A percentile compares a stretch with the other conserved stretches of the same genome.
Evolutionary conservation across 2,329 filamentous ascomycete species (phyloP).

Genomic region (Scytalidium sp.): DNA sequence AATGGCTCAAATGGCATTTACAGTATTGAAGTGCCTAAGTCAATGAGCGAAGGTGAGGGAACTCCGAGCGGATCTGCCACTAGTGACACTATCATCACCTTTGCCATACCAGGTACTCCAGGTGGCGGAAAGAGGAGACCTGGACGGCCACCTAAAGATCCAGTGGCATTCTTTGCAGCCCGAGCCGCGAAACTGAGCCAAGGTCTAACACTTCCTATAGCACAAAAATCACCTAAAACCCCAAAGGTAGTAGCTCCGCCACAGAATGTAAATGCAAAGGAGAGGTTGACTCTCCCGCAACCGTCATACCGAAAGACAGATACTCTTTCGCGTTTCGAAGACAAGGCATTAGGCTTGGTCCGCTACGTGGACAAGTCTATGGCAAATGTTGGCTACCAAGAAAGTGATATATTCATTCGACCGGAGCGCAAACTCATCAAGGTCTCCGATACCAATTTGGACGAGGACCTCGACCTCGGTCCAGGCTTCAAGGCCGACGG

Average conservation of each 20-base stretch:
- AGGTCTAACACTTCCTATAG: slow-evolving; percentile 13
- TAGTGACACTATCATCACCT: slow-evolving; percentile 16
- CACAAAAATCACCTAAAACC: slow-evolving; percentile 44
- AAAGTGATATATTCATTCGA: slow-evolving; percentile 83
- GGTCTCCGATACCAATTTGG: slow-evolving; percentile 54
- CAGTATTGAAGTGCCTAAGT: slow-evolving; percentile 15
- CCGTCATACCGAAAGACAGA: slow-evolving; percentile 75
- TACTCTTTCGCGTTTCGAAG: slow-evolving; percentile 77
- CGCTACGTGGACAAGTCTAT: slow-evolving; percentile 95
- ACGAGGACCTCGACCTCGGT: slow-evolving; percentile 54
- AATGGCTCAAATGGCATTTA: slow-evolving; percentile 32
- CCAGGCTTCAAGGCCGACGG: slow-evolving; percentile 50
- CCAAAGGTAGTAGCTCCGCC: slow-evolving; percentile 67
- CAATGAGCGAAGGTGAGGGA: slow-evolving; percentile 20
- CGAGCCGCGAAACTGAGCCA: slow-evolving; percentile 34
- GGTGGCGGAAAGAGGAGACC: slow-evolving; percentile 52
- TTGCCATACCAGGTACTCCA: slow-evolving; percentile 32
- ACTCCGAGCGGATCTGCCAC: slow-evolving; percentile 19
- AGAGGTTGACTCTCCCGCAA: slow-evolving; percentile 73
- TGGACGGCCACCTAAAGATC: slow-evolving; percentile 62
- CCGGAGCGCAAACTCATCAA: slow-evolving; percentile 71
- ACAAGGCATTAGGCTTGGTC: slow-evolving; percentile 78
- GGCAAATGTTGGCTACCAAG: slow-evolving; percentile 94
- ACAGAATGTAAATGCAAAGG: slow-evolving; percentile 75
- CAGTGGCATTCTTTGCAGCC: slow-evolving; percentile 53